Percentiles rank a stretch among this genome's conserved stretches.
Conservation (phyloP, 768 basidiomycete genomes). For the Auricularia sp. region DNA sequence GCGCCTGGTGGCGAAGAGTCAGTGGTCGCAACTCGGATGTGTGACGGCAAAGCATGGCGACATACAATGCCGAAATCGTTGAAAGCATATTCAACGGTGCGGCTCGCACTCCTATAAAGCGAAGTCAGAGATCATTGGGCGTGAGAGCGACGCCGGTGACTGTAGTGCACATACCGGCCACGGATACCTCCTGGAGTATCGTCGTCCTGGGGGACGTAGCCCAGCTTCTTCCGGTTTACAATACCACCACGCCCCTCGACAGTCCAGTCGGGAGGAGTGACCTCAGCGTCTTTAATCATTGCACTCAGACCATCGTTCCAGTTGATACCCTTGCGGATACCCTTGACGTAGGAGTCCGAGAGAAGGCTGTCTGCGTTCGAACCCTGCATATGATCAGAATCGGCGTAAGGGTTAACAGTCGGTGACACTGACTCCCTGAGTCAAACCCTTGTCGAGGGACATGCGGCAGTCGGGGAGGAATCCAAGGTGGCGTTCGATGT, state of each 20-base stretch:
- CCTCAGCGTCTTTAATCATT: slow-evolving; percentile 23
- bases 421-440: slow-evolving; percentile 12
- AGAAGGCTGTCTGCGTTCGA: slow-evolving; percentile 20
- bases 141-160: neutral
- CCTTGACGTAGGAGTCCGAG: slow-evolving; percentile 18
- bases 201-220: slow-evolving; percentile 8
- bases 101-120: slow-evolving; percentile 11
- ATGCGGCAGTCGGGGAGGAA: slow-evolving; percentile 20
- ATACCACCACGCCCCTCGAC: slow-evolving; percentile 13
- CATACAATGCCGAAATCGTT: slow-evolving; percentile 13
- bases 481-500: slow-evolving; percentile 16
- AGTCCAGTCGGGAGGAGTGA: slow-evolving; percentile 9
- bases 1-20: neutral
- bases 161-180: neutral
- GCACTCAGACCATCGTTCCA: slow-evolving; percentile 16
- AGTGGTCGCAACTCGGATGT: neutral
- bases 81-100: slow-evolving; percentile 12
- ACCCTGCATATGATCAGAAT: slow-evolving; percentile 6
- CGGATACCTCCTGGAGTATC: neutral
- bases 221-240: slow-evolving; percentile 2
- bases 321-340: slow-evolving; percentile 18
- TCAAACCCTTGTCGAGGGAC: slow-evolving; percentile 18
- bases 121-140: neutral
- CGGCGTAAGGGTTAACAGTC: neutral
- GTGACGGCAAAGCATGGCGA: neutral